Evolutionary conservation across 2,329 filamentous ascomycete species (phyloP).

Genomic region (Orbilia quercus): DNA sequence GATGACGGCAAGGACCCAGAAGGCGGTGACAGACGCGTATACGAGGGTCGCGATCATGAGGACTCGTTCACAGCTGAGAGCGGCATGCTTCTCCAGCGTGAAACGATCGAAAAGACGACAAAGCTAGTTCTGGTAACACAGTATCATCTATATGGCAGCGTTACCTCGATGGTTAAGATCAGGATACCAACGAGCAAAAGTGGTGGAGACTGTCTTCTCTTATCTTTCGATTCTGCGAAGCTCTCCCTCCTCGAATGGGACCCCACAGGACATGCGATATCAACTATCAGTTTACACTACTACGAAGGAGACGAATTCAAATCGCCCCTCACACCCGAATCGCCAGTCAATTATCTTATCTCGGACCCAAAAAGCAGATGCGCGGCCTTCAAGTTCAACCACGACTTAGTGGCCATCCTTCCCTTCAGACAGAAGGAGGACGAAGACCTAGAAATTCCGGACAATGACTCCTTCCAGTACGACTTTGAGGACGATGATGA

Average conservation of each 20-base stretch:
- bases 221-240: conserved; percentile 91
- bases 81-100: conserved; percentile 69
- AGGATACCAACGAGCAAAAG: conserved; percentile 78
- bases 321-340: conserved; percentile 70
- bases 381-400: conserved; percentile 91
- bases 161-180: conserved; percentile 83
- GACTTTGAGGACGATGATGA: conserved; percentile 57
- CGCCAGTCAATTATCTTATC: conserved; percentile 82
- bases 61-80: conserved; percentile 75
- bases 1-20: conserved; percentile 64
- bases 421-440: conserved; percentile 78
- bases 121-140: conserved; percentile 88
- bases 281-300: conserved; percentile 94
- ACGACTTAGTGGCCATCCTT: conserved; percentile 88
- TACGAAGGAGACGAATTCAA: conserved; percentile 87
- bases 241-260: conserved; percentile 96
- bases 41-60: conserved; percentile 74
- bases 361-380: conserved; percentile 93
- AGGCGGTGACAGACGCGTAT: conserved; percentile 64
- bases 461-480: conserved; percentile 82
- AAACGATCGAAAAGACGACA: conserved; percentile 74
- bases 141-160: conserved; percentile 82
- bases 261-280: conserved; percentile 78
- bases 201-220: conserved; percentile 75
- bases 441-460: conserved; percentile 59